Percentiles rank a stretch among this genome's conserved stretches.
Conservation (phyloP, 176 grass and related monocot species). For the Oryza officinalis region DNA sequence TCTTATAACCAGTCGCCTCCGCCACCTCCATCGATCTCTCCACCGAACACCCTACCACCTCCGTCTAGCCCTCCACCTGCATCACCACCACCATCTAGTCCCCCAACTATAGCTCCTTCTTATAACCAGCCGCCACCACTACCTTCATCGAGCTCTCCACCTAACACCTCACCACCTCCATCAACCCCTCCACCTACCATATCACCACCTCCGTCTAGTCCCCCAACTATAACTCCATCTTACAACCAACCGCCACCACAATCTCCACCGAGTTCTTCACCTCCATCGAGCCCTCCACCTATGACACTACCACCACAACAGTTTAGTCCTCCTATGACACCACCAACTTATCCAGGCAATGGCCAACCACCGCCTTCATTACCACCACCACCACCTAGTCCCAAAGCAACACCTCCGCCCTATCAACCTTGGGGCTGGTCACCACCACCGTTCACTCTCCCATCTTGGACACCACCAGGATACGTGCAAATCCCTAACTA, state of each 20-base stretch:
- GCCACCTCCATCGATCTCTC: not conserved
- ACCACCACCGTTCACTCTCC: not conserved
- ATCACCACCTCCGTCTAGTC: not conserved
- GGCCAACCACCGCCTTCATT: not conserved
- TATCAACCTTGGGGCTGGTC: not conserved
- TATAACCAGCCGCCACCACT: not conserved
- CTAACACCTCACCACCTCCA: not conserved
- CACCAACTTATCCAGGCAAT: not conserved
- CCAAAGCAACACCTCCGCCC: not conserved
- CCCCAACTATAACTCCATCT: not conserved
- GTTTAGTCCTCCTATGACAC: not conserved
- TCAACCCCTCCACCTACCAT: not conserved
- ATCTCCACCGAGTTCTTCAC: not conserved
- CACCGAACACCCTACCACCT: too few relatives aligned
- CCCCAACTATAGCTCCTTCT: not conserved
- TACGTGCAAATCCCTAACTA: slow-evolving; percentile 29
- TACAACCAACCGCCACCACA: not conserved
- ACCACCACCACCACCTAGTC: not conserved
- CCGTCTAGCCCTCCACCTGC: not conserved
- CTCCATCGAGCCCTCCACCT: not conserved
- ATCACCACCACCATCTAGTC: not conserved
- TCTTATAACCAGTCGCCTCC: not conserved
- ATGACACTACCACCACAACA: not conserved
- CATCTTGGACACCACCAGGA: slow-evolving; percentile 14
- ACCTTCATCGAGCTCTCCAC: not conserved